Conservation (phyloP, 2,329 filamentous ascomycete genomes). For the Trichoderma aggressivum region DNA sequence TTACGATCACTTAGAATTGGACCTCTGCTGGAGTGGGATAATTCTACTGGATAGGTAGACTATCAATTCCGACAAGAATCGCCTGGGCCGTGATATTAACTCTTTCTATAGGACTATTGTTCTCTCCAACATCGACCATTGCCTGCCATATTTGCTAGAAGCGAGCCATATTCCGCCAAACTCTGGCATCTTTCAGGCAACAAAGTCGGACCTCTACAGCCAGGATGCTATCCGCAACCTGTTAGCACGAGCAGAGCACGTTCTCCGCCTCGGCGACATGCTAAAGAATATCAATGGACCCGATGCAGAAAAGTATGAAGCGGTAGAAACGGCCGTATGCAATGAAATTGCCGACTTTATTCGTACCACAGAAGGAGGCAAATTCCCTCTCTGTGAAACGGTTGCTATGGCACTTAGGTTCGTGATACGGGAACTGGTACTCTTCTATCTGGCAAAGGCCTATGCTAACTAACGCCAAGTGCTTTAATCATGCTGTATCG, state of each 20-base stretch:
- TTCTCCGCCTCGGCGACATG: background rate
- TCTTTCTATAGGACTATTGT: background rate
- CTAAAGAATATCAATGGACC: background rate
- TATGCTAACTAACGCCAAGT: background rate
- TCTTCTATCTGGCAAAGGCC: background rate
- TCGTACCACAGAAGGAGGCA: background rate
- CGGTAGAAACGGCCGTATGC: background rate
- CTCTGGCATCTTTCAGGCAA: background rate
- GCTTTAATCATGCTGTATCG: slow-evolving; percentile 5
- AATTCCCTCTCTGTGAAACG: background rate
- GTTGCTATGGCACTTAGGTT: slow-evolving; percentile 7
- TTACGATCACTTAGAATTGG: background rate
- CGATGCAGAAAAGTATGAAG: background rate
- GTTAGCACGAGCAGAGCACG: background rate
- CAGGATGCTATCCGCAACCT: background rate
- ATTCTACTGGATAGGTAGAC: background rate
- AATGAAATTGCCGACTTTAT: background rate
- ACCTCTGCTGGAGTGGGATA: background rate
- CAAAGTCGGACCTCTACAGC: background rate
- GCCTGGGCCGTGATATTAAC: background rate
- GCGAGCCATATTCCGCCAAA: background rate
- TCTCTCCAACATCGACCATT: background rate
- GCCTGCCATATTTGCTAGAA: slow-evolving; percentile 1
- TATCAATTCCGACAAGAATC: too few species aligned
- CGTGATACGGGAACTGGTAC: background rate